phyloP scores from a whole-genome alignment of 2,329 filamentous ascomycete species.

The Ophiostoma sp. region DNA sequence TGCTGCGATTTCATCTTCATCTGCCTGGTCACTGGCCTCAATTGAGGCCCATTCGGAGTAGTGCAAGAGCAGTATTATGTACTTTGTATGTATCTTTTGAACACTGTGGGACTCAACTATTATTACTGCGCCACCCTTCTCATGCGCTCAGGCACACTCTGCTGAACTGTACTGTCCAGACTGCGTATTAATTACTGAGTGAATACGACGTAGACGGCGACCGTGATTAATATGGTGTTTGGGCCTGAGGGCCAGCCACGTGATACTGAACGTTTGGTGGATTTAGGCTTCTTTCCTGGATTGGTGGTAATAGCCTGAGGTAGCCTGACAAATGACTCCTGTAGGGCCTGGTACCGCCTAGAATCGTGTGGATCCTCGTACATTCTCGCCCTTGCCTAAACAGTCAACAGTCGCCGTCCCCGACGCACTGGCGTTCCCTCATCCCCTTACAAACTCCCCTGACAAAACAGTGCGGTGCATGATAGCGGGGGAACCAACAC shows the following conservation, averaged over 20 bases:
- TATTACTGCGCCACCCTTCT: not conserved
- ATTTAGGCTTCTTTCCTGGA: not conserved
- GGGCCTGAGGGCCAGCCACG: not conserved
- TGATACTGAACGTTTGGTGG: not conserved
- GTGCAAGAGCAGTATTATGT: too few relatives aligned
- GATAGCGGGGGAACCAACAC: not conserved
- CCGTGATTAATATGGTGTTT: not conserved
- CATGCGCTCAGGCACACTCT: not conserved
- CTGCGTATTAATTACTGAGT: too few relatives aligned
- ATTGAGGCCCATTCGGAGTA: not conserved
- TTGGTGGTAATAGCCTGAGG: not conserved
- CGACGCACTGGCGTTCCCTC: too few relatives aligned
- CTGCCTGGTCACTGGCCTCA: not conserved
- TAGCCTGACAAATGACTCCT: constrained; percentile 8
- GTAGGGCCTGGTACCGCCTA: not conserved
- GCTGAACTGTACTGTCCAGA: too few relatives aligned
- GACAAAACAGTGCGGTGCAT: not conserved
- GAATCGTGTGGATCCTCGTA: not conserved
- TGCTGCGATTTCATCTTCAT: not conserved
- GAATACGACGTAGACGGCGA: constrained; percentile 3
- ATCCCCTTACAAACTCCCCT: not conserved
- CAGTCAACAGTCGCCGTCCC: constrained; percentile 7
- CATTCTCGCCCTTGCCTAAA: not conserved
- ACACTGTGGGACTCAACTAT: too few relatives aligned
- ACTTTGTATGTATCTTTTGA: too few relatives aligned